Evolutionary conservation across 371 early-diverging fungal species (phyloP).

Genomic region (Zychaea mexicana): DNA sequence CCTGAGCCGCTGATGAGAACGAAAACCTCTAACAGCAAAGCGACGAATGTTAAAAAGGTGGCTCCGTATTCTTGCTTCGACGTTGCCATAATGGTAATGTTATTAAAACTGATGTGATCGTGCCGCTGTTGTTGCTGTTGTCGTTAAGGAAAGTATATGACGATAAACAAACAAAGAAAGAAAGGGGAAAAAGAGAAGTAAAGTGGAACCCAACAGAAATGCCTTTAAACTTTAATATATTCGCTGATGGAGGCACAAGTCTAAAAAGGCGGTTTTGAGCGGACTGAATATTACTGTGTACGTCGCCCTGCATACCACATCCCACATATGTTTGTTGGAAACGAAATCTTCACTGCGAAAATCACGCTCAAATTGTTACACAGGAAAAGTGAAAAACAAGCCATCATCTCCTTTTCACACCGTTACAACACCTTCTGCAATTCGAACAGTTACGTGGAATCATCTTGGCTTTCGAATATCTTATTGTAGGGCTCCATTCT

Average conservation of each 20-base stretch:
- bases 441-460: too few relatives aligned
- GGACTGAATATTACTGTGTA: background rate
- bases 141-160: background rate
- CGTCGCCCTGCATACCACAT: background rate
- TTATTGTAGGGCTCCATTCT: too few relatives aligned
- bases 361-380: background rate
- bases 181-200: background rate
- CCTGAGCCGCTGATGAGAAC: conserved; percentile 25
- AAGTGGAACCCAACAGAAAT: background rate
- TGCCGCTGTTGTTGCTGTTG: background rate
- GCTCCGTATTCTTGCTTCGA: conserved; percentile 6
- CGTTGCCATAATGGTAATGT: background rate
- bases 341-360: background rate
- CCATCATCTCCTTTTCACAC: background rate
- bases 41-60: conserved; percentile 14
- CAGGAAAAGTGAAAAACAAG: background rate
- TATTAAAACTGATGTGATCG: background rate
- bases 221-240: background rate
- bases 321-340: background rate
- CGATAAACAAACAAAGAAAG: background rate
- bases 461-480: too few relatives aligned
- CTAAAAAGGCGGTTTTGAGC: background rate
- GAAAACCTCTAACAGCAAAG: conserved; percentile 26
- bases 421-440: background rate
- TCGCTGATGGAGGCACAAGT: conserved; percentile 1